Base-by-base conservation (phyloP, 129 eudicot genomes). In the Saussurea involucrata region DNA sequence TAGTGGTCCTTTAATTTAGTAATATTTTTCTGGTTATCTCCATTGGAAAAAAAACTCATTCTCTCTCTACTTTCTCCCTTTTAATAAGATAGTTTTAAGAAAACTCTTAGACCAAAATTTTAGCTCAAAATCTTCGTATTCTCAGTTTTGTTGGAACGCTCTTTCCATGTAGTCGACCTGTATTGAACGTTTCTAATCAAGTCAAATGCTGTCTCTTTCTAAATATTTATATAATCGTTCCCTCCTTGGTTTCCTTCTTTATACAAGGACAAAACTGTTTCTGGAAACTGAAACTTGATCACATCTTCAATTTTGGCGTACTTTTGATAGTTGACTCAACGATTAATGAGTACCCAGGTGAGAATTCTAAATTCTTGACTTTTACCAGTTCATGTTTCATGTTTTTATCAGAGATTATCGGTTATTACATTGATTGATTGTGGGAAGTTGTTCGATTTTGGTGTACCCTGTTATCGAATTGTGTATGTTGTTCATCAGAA, bases 201-300 rank as follows among this genome's bases (percentile, higher is more conserved):
- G 83, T 73, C 83, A 80, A 80, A 73, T 25, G 24, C 32, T 33
- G 76, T 81, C 80, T 10, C 84, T 81, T 74, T 68, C 80, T 65
- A 69, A 20, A 46, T 13, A 80, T 63, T 67, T 61, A 21, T 27
- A 71, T 15, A 78, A 37, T 36, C 1, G 5, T 68, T 58, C 66
- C 13, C 69, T 11, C 70, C 44, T 46, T 0, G 20, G 8, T 80
- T 58, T 58, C 70, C 12, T 46, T 55, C 25, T 53, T n/a, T 31
- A 33, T 18, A 9, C 6, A 31, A 10, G 24, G n/a, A 28, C 0
- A 18, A 9, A n/a, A 22, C 78, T 66, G 68, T 63, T 79, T 24
- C 5, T 28, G 15, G 21, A 31, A 31, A 24, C 36, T 53, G 21
- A 37, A 57, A 57, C 63, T 69, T 66, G 27, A 61, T 34, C 33